phyloP scores from a whole-genome alignment of 1,139 yeast genomes.

The Debaryomyces udenii region DNA sequence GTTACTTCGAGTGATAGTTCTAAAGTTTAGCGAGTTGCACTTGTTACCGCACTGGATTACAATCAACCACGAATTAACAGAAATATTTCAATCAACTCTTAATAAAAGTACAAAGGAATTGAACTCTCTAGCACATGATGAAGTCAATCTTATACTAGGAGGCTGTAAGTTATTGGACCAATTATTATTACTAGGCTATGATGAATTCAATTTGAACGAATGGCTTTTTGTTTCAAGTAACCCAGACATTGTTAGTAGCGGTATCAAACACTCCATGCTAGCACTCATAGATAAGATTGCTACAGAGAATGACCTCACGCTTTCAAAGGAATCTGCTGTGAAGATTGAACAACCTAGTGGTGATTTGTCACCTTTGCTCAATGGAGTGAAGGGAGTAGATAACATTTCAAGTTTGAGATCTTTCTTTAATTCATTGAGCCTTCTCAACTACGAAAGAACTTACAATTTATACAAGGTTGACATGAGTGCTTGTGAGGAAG shows the following conservation, averaged over 20 bases:
- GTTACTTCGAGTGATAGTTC: slow-evolving; percentile 62
- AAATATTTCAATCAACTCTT: slow-evolving; percentile 49
- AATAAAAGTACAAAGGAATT: slow-evolving; percentile 34
- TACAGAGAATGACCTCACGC: slow-evolving; percentile 40
- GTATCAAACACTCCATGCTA: slow-evolving; percentile 31
- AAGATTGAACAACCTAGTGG: slow-evolving; percentile 25
- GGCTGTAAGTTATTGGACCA: slow-evolving; percentile 82
- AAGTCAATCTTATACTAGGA: slow-evolving; percentile 49
- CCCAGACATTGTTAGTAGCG: slow-evolving; percentile 60
- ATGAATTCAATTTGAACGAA: slow-evolving; percentile 78
- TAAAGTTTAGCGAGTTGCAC: slow-evolving; percentile 66
- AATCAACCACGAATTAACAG: slow-evolving; percentile 61
- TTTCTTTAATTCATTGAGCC: slow-evolving; percentile 73
- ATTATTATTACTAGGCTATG: slow-evolving; percentile 64
- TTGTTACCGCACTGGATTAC: slow-evolving; percentile 72
- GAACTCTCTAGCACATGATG: slow-evolving; percentile 36
- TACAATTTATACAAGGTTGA: slow-evolving; percentile 61
- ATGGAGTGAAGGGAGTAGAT: slow-evolving; percentile 45
- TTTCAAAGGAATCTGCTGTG: slow-evolving; percentile 37
- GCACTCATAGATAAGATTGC: slow-evolving; percentile 56
- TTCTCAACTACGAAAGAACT: slow-evolving; percentile 71
- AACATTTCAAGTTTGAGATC: slow-evolving; percentile 58
- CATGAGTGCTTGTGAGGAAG: slow-evolving; percentile 50
- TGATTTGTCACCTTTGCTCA: slow-evolving; percentile 48
- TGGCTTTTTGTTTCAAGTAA: slow-evolving; percentile 85